Conservation (phyloP, 768 basidiomycete species). For the Krasilnikovozyma curviuscula region DNA sequence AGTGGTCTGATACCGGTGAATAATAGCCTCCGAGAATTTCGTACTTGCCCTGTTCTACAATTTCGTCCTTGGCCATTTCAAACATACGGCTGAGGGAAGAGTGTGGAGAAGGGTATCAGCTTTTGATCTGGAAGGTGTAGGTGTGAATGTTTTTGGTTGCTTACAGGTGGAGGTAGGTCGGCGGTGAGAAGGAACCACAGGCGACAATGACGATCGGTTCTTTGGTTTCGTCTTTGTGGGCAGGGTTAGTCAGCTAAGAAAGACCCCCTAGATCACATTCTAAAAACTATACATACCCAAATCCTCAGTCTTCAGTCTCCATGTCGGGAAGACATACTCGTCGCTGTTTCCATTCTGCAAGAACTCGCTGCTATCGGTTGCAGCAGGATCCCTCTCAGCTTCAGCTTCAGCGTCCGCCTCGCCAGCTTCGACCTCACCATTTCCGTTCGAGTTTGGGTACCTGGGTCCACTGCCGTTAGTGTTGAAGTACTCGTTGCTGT, state of each 20-base stretch:
- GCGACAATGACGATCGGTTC: conserved; percentile 37
- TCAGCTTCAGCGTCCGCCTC: conserved; percentile 1
- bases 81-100: conserved; percentile 55
- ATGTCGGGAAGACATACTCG: conserved; percentile 12
- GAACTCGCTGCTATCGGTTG: conserved; percentile 2
- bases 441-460: not conserved
- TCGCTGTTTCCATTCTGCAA: conserved; percentile 1
- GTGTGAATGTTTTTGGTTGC: conserved; percentile 15
- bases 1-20: conserved; percentile 58
- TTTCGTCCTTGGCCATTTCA: conserved; percentile 97
- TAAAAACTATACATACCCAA: conserved; percentile 7
- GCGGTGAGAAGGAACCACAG: conserved; percentile 93
- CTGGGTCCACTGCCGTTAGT: not conserved
- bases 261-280: not conserved
- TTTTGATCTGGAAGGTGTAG: not conserved
- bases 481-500: not conserved
- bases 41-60: conserved; percentile 68
- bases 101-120: not conserved
- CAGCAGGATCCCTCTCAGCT: not conserved
- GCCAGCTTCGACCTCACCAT: not conserved
- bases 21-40: conserved; percentile 91
- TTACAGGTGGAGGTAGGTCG: conserved; percentile 78
- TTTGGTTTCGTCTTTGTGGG: conserved; percentile 4
- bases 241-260: not conserved
- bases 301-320: conserved; percentile 10